A percentile compares a stretch with the other conserved stretches of the same genome.
Evolutionary conservation across 2,329 filamentous ascomycete genomes (phyloP).

Genomic region (Epichloe scottii): DNA sequence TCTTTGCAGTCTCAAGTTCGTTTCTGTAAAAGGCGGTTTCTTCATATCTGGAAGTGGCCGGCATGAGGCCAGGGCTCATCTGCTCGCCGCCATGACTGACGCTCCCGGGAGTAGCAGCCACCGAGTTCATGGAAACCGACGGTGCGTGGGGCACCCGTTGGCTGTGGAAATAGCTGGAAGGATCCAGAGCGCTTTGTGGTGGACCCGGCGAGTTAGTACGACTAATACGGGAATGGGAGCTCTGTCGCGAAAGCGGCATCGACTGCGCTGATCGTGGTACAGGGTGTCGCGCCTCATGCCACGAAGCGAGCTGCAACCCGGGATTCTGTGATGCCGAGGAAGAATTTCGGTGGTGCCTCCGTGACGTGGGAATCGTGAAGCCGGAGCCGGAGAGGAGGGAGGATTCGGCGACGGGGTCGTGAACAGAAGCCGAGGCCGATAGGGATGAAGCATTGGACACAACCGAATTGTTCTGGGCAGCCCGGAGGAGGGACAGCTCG

Average conservation of each 20-base stretch:
- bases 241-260: conserved; percentile 38
- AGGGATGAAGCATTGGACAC: conserved; percentile 53
- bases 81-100: conserved; percentile 23
- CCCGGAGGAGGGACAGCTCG: conserved; percentile 73
- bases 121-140: conserved; percentile 23
- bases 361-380: conserved; percentile 42
- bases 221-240: conserved; percentile 40
- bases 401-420: conserved; percentile 34
- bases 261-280: conserved; percentile 33
- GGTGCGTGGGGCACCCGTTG: conserved; percentile 27
- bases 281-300: conserved; percentile 28
- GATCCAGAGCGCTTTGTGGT: conserved; percentile 30
- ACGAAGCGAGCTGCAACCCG: conserved; percentile 23
- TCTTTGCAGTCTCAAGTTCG: conserved; percentile 48
- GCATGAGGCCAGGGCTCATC: conserved; percentile 41
- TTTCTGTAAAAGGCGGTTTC: conserved; percentile 47
- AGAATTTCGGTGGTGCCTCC: conserved; percentile 45
- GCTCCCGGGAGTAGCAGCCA: conserved; percentile 29
- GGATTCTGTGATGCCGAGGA: conserved; percentile 44
- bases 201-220: conserved; percentile 36
- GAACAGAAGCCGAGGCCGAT: conserved; percentile 38
- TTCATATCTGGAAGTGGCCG: conserved; percentile 47
- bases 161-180: conserved; percentile 35
- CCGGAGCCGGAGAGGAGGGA: conserved; percentile 44
- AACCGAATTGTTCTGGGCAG: conserved; percentile 53